Base-by-base conservation (phyloP, 2,329 filamentous ascomycete species). In the Claviceps monticola region DNA sequence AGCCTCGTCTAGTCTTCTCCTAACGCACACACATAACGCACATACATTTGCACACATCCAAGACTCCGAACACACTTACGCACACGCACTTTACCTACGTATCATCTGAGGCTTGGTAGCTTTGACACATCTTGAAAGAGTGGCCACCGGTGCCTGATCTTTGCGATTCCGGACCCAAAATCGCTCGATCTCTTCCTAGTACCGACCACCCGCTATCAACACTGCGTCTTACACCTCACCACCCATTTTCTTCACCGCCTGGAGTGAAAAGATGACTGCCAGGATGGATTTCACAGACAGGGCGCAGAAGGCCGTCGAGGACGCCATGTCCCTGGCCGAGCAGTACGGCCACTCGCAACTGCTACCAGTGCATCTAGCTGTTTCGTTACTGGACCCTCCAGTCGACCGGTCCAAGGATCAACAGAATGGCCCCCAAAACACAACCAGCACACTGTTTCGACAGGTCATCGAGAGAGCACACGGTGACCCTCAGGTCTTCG, bases 391-490 rank as follows among this genome's bases (percentile, higher is more conserved):
- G 62, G 85, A 88, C 56, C 85, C 85, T 45, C 81, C 83, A 16
- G 76, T 81, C 54, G 86, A 88, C 66, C 79, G 76, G 59, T 88
- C 85, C 60, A 90, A 88, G 66, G 86, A 93, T 65, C 86, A 88
- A 68, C 87, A 88, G 70, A 88, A 91, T 63, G 75, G 76, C 5
- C 80, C 84, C 26, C 77, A 85, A 51, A 76, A 71, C 13, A 62
- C 80, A 38, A 72, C 76, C 34, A 70, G 80, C 58, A 88, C 90
- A n/a, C 80, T 98, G 51, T 94, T 97, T 74, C 83, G 88, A 58
- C 93, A 98, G 70, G 91, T 96, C 53, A 76, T 98, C 56, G 91
- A 98, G 70, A 82, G 87, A 62, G 91, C 93, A 48, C 87, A 94
- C 70, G 93, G 93, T 63, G 93, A 98, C 66, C 79, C 87, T 48